Base-by-base conservation (phyloP, 805 yeast genomes). In the Schwanniomyces vanrijiae region DNA sequence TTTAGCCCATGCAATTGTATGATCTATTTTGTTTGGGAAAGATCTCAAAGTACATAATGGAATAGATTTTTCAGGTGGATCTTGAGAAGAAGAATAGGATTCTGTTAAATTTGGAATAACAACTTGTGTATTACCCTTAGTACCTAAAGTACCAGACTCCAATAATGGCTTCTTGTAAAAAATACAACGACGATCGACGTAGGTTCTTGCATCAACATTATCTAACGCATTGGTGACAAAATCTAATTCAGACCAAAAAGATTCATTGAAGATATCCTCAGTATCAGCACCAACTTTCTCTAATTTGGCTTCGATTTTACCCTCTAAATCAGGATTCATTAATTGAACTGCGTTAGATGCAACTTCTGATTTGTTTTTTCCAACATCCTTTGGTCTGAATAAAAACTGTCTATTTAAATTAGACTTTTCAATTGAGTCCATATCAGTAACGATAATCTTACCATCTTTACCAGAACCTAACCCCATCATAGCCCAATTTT, bases 1-100 rank as follows among this genome's bases (percentile, higher is more conserved):
- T 72, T 95, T 95, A 13, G 98, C 96, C 99, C 99, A 94, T 5
- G 99, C 98, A 71, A 94, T 94, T 1, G 99, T 94, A 64, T 94
- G 99, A 65, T 94, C 99, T 59, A 94, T 94, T 71, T 92, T 92
- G 69, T 90, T 88, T 47, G 99, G 99, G 85, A 94, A 94, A 3
- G 96, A 88, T 71, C 98, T 84, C 64, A 94, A 78, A 2, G 99
- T 94, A 79, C 99, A 94, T 61, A 94, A 78, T 26, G 99, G 99
- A 61, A 94, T 91, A 3, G 96, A 84, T 70, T 90, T 90, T 75
- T 94, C 99, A 33, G 99, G 99, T 38, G 99, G 99, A 70, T 94
- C 99, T 66, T 90, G 95, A 10, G 96, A 88, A 1, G 97, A 88
- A 3, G 97, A 88, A 69, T 94, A 94, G 4, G 96, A 88, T 71